phyloP scores from a whole-genome alignment of 805 yeast species.

The Candida loeiensis region DNA sequence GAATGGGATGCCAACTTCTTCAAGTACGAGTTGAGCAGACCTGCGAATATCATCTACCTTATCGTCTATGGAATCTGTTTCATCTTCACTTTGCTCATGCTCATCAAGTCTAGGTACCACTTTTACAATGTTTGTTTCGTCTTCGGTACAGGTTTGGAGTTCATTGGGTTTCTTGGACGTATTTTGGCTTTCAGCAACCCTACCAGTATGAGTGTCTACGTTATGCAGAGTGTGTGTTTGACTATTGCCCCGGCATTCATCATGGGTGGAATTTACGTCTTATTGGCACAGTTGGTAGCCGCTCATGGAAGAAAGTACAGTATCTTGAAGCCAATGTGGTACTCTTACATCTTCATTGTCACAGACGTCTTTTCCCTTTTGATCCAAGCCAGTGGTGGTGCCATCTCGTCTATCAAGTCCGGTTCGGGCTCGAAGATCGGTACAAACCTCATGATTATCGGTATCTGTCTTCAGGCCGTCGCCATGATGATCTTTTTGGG shows the following conservation, averaged over 20 bases:
- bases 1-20: conserved; percentile 29
- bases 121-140: conserved; percentile 40
- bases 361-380: conserved; percentile 35
- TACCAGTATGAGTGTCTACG: conserved; percentile 19
- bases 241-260: conserved; percentile 42
- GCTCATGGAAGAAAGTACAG: conserved; percentile 37
- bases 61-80: conserved; percentile 24
- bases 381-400: conserved; percentile 42
- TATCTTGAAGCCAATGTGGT: conserved; percentile 41
- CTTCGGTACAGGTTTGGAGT: conserved; percentile 34
- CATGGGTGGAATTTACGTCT: conserved; percentile 41
- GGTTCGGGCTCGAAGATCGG: conserved; percentile 25
- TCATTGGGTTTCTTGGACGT: conserved; percentile 38
- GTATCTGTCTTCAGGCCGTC: conserved; percentile 35
- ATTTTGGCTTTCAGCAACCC: conserved; percentile 26
- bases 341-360: conserved; percentile 39
- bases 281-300: conserved; percentile 40
- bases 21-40: conserved; percentile 20
- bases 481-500: conserved; percentile 36
- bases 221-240: conserved; percentile 33
- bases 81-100: conserved; percentile 25
- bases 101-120: conserved; percentile 30
- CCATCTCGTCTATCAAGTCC: conserved; percentile 26
- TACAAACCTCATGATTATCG: conserved; percentile 35
- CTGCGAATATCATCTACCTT: conserved; percentile 32